phyloP scores from a whole-genome alignment of 352 stramenopile species.

The Phytopythium oedochilum region DNA sequence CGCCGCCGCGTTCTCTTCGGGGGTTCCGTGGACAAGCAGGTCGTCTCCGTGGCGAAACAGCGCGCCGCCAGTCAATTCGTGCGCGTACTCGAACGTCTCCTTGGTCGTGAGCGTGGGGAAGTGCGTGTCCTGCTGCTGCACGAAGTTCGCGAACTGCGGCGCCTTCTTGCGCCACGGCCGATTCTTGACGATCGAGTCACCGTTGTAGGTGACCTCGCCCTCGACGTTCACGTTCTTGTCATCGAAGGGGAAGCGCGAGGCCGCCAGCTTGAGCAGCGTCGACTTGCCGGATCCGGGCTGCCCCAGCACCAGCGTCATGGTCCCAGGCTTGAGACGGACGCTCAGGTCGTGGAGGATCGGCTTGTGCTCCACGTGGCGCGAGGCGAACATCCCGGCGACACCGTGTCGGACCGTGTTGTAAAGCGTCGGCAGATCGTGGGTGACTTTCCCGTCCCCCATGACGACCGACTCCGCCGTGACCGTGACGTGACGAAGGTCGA shows the following conservation, averaged over 20 bases:
- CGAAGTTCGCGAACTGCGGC: conserved; percentile 16
- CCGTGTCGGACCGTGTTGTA: conserved; percentile 12
- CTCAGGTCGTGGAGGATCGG: conserved; percentile 23
- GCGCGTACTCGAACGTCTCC: conserved; percentile 45
- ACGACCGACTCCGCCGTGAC: conserved; percentile 9
- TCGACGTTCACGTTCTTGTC: conserved; percentile 15
- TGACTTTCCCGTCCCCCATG: background rate
- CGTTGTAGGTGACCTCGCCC: conserved; percentile 22
- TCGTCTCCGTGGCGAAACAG: conserved; percentile 11
- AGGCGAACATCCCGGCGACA: conserved; percentile 7
- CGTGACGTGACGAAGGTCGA: conserved; percentile 7
- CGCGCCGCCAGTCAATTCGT: conserved; percentile 48
- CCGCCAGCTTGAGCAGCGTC: conserved; percentile 28
- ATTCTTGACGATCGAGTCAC: background rate
- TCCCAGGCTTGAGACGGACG: conserved; percentile 18
- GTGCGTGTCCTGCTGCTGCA: conserved; percentile 65
- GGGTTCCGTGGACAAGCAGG: conserved; percentile 15
- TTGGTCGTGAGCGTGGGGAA: conserved; percentile 75
- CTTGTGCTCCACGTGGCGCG: conserved; percentile 7
- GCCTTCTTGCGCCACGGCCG: conserved; percentile 4
- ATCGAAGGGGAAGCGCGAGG: conserved; percentile 16
- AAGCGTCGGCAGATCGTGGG: conserved; percentile 23
- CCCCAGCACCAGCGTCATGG: conserved; percentile 16
- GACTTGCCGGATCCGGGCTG: conserved; percentile 35
- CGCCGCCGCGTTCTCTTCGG: conserved; percentile 21